Evolutionary conservation across 306 rosid genomes (phyloP).

Genomic region (Styphnolobium japonicum): DNA sequence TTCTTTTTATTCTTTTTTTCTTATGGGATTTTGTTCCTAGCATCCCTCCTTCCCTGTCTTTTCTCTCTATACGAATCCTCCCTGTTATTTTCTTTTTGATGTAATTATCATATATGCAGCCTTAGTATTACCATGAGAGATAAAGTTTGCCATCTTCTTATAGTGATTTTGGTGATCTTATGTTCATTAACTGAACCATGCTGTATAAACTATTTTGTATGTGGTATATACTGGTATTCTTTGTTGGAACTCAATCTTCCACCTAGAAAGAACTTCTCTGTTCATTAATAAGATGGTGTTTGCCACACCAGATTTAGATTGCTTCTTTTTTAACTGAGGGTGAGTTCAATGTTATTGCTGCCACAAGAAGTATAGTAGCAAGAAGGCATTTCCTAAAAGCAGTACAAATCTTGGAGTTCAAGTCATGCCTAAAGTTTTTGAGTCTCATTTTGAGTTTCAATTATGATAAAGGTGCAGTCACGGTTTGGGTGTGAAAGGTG

Average conservation of each 20-base stretch:
- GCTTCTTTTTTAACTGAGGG: not conserved
- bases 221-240: not conserved
- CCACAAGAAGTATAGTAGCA: not conserved
- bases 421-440: too few relatives aligned
- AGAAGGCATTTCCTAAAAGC: not conserved
- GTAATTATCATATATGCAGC: constrained; percentile 14
- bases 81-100: not conserved
- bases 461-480: too few relatives aligned
- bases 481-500: too few relatives aligned
- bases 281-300: not conserved
- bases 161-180: not conserved
- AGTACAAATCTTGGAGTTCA: too few relatives aligned
- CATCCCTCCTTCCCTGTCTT: not conserved
- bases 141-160: not conserved
- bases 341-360: not conserved
- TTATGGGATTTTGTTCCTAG: constrained; percentile 2
- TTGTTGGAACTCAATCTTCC: constrained; percentile 1
- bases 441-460: too few relatives aligned
- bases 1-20: constrained; percentile 26
- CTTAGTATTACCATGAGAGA: not conserved
- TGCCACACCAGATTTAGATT: not conserved
- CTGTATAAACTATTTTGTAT: not conserved
- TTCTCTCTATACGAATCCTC: not conserved
- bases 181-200: not conserved
- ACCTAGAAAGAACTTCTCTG: not conserved